Evolutionary conservation across 495 filamentous ascomycete genomes (phyloP).

Genomic region (Talaromyces adpressus): DNA sequence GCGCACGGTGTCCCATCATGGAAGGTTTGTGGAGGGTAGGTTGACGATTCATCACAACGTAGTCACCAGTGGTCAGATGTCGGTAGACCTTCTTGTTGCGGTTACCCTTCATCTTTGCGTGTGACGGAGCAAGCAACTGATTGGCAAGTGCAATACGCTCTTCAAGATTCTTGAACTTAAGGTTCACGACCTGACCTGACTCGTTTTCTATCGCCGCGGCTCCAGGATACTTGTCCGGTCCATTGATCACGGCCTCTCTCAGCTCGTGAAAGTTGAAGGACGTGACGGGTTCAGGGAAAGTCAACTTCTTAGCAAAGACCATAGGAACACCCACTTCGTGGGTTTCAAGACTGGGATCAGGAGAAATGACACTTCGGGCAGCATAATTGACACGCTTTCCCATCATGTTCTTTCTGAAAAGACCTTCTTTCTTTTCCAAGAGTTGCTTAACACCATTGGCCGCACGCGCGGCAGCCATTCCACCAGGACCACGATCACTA

Average conservation of each 20-base stretch:
- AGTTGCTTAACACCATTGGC: conserved; percentile 86
- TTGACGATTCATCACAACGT: conserved; percentile 98
- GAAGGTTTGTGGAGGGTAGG: conserved; percentile 99
- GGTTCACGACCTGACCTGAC: conserved; percentile 80
- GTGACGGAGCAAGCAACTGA: conserved; percentile 84
- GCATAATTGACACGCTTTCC: conserved; percentile 99
- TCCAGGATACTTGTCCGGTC: conserved; percentile 87
- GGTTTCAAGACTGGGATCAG: conserved; percentile 97
- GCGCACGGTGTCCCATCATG: conserved; percentile 95
- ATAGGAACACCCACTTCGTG: conserved; percentile 97
- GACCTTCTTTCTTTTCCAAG: conserved; percentile 96
- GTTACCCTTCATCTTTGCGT: conserved; percentile 61
- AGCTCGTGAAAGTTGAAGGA: conserved; percentile 94
- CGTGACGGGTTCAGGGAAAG: conserved; percentile 95
- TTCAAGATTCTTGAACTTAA: conserved; percentile 76
- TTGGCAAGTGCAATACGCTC: conserved; percentile 83
- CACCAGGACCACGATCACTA: conserved; percentile 58
- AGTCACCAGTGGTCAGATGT: conserved; percentile 91
- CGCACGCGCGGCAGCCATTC: conserved; percentile 32
- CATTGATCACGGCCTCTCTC: conserved; percentile 95
- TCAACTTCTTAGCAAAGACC: conserved; percentile 92
- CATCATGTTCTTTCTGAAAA: conserved; percentile 99
- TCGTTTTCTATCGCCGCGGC: conserved; percentile 94
- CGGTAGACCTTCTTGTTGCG: conserved; percentile 95
- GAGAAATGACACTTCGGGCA: conserved; percentile 94